Conservation (phyloP, 305 asterid species). For the Fraxinus baroniana region DNA sequence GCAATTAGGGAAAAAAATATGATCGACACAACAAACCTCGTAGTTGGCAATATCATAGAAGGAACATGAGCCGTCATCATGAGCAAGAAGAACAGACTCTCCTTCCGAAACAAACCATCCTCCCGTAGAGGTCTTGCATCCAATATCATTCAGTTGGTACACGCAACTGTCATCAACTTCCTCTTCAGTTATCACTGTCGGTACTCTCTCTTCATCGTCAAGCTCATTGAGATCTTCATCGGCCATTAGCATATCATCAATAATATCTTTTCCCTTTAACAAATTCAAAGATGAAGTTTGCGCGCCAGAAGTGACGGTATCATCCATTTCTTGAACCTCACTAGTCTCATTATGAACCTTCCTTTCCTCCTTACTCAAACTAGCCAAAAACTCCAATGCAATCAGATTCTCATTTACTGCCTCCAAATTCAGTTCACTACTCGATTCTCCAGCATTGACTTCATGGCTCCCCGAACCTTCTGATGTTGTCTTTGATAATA, state of each 20-base stretch:
- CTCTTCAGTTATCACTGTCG: constrained; percentile 51
- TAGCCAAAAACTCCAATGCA: constrained; percentile 51
- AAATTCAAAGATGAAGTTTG: constrained; percentile 34
- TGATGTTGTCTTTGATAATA: constrained; percentile 41
- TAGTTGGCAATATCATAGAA: constrained; percentile 72
- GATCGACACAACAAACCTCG: constrained; percentile 52
- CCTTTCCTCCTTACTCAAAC: constrained; percentile 41
- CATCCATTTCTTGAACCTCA: constrained; percentile 66
- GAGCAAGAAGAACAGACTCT: constrained; percentile 84
- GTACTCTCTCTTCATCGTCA: constrained; percentile 54
- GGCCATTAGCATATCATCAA: constrained; percentile 56
- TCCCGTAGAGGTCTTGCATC: constrained; percentile 70
- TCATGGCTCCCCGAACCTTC: constrained; percentile 22
- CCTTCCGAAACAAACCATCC: constrained; percentile 99
- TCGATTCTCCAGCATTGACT: constrained; percentile 28
- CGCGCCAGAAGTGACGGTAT: constrained; percentile 20
- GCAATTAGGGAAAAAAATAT: background rate
- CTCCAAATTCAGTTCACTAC: constrained; percentile 31
- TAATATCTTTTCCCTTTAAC: constrained; percentile 30
- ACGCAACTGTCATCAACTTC: constrained; percentile 46
- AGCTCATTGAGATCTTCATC: constrained; percentile 68
- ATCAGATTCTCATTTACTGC: constrained; percentile 42
- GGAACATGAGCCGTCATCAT: constrained; percentile 84
- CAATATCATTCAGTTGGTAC: constrained; percentile 53
- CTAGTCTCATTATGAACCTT: constrained; percentile 28